Percentiles rank a stretch among this genome's conserved stretches.
Evolutionary conservation across 140 eudicot species (phyloP).

Genomic region (Erigeron philadelphicus): DNA sequence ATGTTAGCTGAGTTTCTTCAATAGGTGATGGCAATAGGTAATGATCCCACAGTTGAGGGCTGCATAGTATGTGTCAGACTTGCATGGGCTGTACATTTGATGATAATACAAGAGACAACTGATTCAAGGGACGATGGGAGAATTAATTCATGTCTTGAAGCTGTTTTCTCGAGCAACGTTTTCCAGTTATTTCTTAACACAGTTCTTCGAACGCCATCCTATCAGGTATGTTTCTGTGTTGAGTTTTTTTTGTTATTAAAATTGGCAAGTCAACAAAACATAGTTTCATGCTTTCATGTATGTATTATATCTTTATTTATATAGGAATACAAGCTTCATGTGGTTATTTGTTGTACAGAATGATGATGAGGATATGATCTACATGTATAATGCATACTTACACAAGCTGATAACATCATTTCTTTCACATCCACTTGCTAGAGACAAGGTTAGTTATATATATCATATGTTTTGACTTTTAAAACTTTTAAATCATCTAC

Average conservation of each 20-base stretch:
- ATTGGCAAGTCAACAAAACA: constrained; percentile 2
- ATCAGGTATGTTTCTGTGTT: constrained; percentile 53
- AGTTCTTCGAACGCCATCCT: constrained; percentile 83
- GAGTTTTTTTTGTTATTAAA: constrained; percentile 1
- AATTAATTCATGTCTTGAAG: constrained; percentile 68
- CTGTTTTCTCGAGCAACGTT: constrained; percentile 67
- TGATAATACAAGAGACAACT: constrained; percentile 60
- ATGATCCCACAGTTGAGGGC: constrained; percentile 69
- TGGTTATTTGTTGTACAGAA: constrained; percentile 45
- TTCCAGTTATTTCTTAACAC: constrained; percentile 74
- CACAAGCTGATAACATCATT: constrained; percentile 88
- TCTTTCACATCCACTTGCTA: constrained; percentile 86
- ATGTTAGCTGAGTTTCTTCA: constrained; percentile 20
- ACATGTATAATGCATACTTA: constrained; percentile 84
- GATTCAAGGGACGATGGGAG: constrained; percentile 58
- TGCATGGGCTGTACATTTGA: constrained; percentile 90
- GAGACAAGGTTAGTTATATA: constrained; percentile 72
- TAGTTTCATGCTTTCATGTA: not conserved
- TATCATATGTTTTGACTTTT: constrained; percentile 2
- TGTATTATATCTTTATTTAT: not conserved
- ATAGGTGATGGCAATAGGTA: constrained; percentile 63
- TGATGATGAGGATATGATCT: constrained; percentile 91
- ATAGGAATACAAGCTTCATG: constrained; percentile 8
- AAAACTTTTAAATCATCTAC: not conserved
- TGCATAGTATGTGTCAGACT: constrained; percentile 78